These are phyloP conservation scores for Phytophthora sojae DNA, from an alignment of 352 stramenopile genomes.

Conservation along the genomic window DNA sequence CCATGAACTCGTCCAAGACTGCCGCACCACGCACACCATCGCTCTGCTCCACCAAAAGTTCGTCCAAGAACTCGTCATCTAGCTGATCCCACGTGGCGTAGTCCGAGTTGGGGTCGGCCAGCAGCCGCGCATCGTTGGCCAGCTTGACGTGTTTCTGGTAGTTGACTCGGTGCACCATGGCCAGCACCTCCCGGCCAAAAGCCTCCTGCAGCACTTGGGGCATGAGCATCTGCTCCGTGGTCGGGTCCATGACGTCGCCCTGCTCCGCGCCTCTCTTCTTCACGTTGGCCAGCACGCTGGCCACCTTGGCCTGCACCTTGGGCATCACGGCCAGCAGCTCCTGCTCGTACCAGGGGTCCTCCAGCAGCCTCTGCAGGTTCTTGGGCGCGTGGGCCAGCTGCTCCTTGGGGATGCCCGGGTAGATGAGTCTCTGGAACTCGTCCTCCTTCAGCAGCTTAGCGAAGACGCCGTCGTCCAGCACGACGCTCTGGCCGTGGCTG, in stretches of 20 bases:
- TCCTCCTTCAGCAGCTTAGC: conserved; percentile 67
- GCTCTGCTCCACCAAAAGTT: conserved; percentile 26
- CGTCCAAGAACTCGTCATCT: conserved; percentile 55
- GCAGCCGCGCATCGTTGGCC: conserved; percentile 63
- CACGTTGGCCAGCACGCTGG: conserved; percentile 82
- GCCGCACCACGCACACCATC: conserved; percentile 40
- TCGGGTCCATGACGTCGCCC: conserved; percentile 81
- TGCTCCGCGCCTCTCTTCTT: conserved; percentile 75
- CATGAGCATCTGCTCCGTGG: conserved; percentile 69
- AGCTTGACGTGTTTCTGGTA: conserved; percentile 81
- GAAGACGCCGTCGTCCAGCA: conserved; percentile 85
- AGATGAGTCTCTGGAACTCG: conserved; percentile 84
- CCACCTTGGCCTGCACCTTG: conserved; percentile 78
- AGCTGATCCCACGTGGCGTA: conserved; percentile 75
- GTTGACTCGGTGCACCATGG: conserved; percentile 88
- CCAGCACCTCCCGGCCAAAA: conserved; percentile 82
- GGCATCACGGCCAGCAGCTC: conserved; percentile 85
- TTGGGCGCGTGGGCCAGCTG: conserved; percentile 73
- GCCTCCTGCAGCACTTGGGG: conserved; percentile 88
- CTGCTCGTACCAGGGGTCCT: conserved; percentile 83
- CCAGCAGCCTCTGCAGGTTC: conserved; percentile 76
- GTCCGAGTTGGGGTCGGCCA: conserved; percentile 68
- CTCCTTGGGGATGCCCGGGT: conserved; percentile 76
- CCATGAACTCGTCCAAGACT: conserved; percentile 81
- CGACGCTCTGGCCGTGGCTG: conserved; percentile 58